Base-by-base conservation (phyloP, 441 rosid genomes). In the Adansonia gregorii region DNA sequence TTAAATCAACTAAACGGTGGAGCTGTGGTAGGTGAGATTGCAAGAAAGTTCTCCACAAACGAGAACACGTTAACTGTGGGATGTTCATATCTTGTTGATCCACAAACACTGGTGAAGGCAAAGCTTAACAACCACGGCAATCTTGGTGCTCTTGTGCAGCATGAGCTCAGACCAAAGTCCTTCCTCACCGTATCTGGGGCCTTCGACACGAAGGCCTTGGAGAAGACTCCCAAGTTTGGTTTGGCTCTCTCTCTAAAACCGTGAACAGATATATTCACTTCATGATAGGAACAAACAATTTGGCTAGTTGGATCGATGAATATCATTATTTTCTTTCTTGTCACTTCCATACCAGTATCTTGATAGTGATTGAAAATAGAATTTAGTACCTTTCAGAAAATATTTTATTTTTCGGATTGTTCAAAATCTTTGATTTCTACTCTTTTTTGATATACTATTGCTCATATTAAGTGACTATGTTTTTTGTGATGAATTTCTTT, bases 51-150 rank as follows among this genome's bases (percentile, higher is more conserved):
- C 80, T 85, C 89, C 35, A 84, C 85, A 49, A 87, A 88, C 59
- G 92, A 88, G 73, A 88, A 84, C 83, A 85, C 88, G 1, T 76
- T 87, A 51, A 87, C 87, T 0, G 89, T 87, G 60, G 92, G 90
- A 61, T 87, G 90, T 60, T 85, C 86, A 6, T 82, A 80, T 59
- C 22, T 77, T 17, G 83, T 84, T 58, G 87, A 84, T 80, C 80
- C 83, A 54, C 85, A 84, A 74, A 84, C 87, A 66, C 3, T 83
- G 1, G 17, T 84, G 80, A 88, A 85, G 83, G 85, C 87, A 46
- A 86, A 87, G 78, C 88, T 86, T 71, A 88, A 88, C 85, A 88
- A 85, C 80, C 90, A 87, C 55, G 89, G 88, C 67, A 79, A 75
- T 78, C 87, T 88, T 7, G 83, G 86, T 60, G 86, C 83, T 19